Conservation (phyloP, 1,284 basidiomycete species). For the Coniferiporia weirii region DNA sequence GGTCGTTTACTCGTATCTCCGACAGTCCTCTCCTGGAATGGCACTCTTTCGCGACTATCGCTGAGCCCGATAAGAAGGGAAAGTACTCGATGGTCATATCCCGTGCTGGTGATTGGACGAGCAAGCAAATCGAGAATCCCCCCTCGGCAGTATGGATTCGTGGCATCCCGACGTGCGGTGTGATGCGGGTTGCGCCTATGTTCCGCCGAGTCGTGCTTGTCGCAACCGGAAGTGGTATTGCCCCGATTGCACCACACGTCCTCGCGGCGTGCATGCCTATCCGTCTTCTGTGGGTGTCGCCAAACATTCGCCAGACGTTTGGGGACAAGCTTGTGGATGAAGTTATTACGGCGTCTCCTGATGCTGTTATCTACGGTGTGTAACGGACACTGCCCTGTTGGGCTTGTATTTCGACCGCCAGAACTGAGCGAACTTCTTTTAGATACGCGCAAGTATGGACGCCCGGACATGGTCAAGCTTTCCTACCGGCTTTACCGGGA, state of each 20-base stretch:
- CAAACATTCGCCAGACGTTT: slow-evolving; percentile 31
- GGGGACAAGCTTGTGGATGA: slow-evolving; percentile 31
- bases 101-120: slow-evolving; percentile 37
- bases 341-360: slow-evolving; percentile 31
- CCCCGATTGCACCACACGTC: slow-evolving; percentile 32
- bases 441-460: slow-evolving; percentile 31
- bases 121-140: slow-evolving; percentile 29
- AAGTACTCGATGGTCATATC: slow-evolving; percentile 31
- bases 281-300: slow-evolving; percentile 35
- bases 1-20: slow-evolving; percentile 5
- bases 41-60: slow-evolving; percentile 31
- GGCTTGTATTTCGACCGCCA: background rate
- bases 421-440: background rate
- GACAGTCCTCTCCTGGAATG: slow-evolving; percentile 30
- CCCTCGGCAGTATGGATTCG: slow-evolving; percentile 34
- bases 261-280: slow-evolving; percentile 31
- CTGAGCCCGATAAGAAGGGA: slow-evolving; percentile 6
- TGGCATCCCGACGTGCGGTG: slow-evolving; percentile 33
- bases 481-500: slow-evolving; percentile 19
- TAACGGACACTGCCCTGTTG: background rate
- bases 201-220: slow-evolving; percentile 35
- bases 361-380: slow-evolving; percentile 29
- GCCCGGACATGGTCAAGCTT: slow-evolving; percentile 30
- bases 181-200: slow-evolving; percentile 31
- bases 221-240: slow-evolving; percentile 36